Evolutionary conservation across 345 rosid species (phyloP), one percentile per base, ranked within the genome.

Genomic region (Clarkia xantiana): DNA sequence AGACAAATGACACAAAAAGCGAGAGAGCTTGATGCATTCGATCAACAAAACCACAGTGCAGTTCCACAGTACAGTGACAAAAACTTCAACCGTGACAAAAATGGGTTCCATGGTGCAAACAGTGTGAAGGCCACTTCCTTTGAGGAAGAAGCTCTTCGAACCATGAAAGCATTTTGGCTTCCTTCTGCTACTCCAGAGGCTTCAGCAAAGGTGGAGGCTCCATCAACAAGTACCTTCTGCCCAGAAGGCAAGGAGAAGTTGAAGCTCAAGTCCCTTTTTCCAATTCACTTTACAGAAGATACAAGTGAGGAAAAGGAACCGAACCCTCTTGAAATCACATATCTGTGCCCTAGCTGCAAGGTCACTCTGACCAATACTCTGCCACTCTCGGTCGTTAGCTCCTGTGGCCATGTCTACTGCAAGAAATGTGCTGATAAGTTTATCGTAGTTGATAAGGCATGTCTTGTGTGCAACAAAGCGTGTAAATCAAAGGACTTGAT

Each of bases 141-240:
- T 55, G 95, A 91, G 71, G 96, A 78, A 62, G 96, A 91, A 66
- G 98, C 98, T 10, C 93, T 91, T 45, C 79, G 80, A 45, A 91
- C 95, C 2, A 91, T 91, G 98, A 91, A 91, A 70, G 96, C 96
- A 5, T 91, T 86, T 72, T 91, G 94, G 95, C 84, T 91, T 41
- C 96, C 96, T n/a, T 91, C 98, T 25, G 98, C 98, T 38, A 91
- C 98, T 14, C 98, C 98, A 0, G 96, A 68, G 56, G 96, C 96
- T 47, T 64, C 90, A 2, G 76, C 62, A 39, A 91, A 86, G 75
- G 81, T 71, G 0, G 77, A 72, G 9, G 82, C 86, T 44, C 96
- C 98, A 0, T 70, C 89, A 47, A 62, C 65, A 12, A 57, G 73
- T 52, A 84, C 94, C 1, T 52, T 68, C 45, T 87, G 98, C 64